Evolutionary conservation across 208 protist species (phyloP), one percentile per base, ranked within the genome.

Genomic region (Strigomonas culicis): DNA sequence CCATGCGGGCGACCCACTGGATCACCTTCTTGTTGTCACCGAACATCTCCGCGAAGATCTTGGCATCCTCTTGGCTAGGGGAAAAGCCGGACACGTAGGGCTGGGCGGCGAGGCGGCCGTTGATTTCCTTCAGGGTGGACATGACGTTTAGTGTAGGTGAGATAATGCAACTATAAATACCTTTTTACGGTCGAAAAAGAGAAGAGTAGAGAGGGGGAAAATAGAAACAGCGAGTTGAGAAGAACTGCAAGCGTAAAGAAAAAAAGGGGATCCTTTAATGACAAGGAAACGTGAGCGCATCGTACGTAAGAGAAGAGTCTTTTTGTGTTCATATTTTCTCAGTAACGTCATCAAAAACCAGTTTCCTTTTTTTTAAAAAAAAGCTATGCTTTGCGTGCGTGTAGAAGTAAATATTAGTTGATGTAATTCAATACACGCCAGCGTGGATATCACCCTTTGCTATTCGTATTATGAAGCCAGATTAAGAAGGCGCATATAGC

Each of bases 1-100:
- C 88, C 88, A 96, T 96, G 70, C 86, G 91, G 24, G 88, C 84
- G 19, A 74, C 87, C 88, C 91, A 96, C 76, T 93, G 79, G 67
- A 88, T 77, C 49, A 92, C 86, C 62, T 81, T 82, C 41, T 65
- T 56, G 80, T 88, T 79, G 41, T 65, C 72, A 58, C 86, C 88
- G 66, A 94, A 94, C 88, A 94, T 93, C 72, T 92, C 88, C 39
- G 62, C 70, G 53, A 96, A 93, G 71, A 84, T 78, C 39, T 77
- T 77, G 36, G 88, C 85, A 77, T 96, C 91, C 66, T 92, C 87
- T 36, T 80, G 66, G 75, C 88, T 96, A 46, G 88, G 81, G 50
- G 68, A 70, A 76, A 78, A 93, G 61, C 85, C 86, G 21, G 79
- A 71, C 11, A 96, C 77, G 77, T 89, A 96, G n/a, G 91, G 85